Base-by-base conservation (phyloP, 306 rosid species). In the Castanospermum australe region DNA sequence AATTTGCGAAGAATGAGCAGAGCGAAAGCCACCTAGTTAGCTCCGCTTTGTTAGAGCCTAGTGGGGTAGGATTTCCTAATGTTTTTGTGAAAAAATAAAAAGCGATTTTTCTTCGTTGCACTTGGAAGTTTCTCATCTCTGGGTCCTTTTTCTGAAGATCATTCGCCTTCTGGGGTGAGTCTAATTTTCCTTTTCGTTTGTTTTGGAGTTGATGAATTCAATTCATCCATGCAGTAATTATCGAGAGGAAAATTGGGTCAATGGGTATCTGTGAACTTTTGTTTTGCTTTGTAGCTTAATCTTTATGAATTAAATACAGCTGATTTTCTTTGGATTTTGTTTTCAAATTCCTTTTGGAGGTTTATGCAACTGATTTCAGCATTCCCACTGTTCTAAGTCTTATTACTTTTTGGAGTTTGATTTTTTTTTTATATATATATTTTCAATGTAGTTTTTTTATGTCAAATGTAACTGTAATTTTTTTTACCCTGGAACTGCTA, bases 31-130 rank as follows among this genome's bases (percentile, higher is more conserved):
- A 63, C 36, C 5, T 63, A 51, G 48, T 55, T 5, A 41, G 33
- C 81, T 70, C 32, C 51, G 50, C 22, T 45, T 42, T 64, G 32
- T 74, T 66, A 56, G 4, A 45, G 17, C 0, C 9, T 8, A 1
- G 32, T 15, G 4, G 1, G 90, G 90, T 91, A 71, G 15, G 71
- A 28, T 79, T 63, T 55, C 24, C 14, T 10, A 11, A 2, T 28
- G 6, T 48, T 51, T 50, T 4, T 4, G 7, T 24, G 21, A 17
- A 44, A 18, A 42, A 10, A 5, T 9, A 44, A 18, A 42, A 10
- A 5, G 13, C 33, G 11, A 11, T 17, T 52, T 32, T 5, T 59
- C 12, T 64, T 69, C 79, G 44, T 75, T 75, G 45, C 59, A 15
- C 39, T 48, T 61, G 39, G 11, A 13, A 25, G 30, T 33, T 56